Conservation (phyloP, 225 moss, liverwort and hornwort genomes). For the Bryum argenteum region DNA sequence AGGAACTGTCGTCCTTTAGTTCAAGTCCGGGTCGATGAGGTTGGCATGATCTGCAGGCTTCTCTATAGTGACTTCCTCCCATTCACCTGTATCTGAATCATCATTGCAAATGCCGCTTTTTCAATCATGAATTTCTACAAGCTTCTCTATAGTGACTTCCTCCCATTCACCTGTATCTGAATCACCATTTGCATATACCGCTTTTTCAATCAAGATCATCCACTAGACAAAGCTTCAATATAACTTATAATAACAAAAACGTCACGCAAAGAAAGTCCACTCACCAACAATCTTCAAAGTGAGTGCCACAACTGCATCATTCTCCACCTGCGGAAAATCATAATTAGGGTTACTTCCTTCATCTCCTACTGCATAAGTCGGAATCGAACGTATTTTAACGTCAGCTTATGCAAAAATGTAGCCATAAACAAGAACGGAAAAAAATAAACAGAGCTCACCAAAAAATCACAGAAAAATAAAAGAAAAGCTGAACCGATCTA, state of each 20-base stretch:
- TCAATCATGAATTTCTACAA: slow-evolving; percentile 53
- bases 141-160: slow-evolving; percentile 60
- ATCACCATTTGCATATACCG: slow-evolving; percentile 2
- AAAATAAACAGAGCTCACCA: background rate
- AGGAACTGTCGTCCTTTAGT: slow-evolving; percentile 43
- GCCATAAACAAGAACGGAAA: background rate
- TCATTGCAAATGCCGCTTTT: background rate
- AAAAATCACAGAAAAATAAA: background rate
- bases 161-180: slow-evolving; percentile 69
- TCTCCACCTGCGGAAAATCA: slow-evolving; percentile 55
- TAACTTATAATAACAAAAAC: no score
- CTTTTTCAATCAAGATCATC: background rate
- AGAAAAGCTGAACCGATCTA: background rate
- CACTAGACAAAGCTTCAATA: background rate
- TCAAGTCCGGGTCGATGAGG: slow-evolving; percentile 58
- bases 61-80: slow-evolving; percentile 64
- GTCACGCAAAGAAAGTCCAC: slow-evolving; percentile 7
- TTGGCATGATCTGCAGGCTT: slow-evolving; percentile 65
- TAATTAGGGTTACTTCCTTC: slow-evolving; percentile 11
- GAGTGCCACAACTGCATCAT: slow-evolving; percentile 67
- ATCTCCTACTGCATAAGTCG: background rate
- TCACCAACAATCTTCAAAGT: slow-evolving; percentile 57
- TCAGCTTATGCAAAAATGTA: background rate
- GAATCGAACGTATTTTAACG: background rate
- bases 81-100: slow-evolving; percentile 58